Percentiles rank a stretch among this genome's conserved stretches.
These are phyloP conservation scores for Blastobotrys chiropterorum DNA, from an alignment of 805 yeast genomes.

Conservation along the genomic window DNA sequence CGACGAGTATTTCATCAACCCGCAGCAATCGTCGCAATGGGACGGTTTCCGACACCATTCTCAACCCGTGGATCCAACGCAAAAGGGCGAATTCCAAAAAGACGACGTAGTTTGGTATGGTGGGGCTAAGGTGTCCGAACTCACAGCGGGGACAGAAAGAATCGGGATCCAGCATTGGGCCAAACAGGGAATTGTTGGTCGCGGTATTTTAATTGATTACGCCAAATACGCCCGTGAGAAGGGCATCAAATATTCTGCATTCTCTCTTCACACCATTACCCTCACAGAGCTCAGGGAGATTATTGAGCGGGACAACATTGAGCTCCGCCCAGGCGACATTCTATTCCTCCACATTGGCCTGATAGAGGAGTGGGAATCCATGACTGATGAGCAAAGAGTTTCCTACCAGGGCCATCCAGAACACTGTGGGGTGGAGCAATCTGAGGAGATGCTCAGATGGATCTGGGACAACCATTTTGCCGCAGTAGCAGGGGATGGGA, in stretches of 20 bases:
- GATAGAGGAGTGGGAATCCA: slow-evolving; percentile 23
- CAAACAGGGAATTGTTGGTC: slow-evolving; percentile 29
- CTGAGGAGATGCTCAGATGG: slow-evolving; percentile 25
- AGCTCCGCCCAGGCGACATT: slow-evolving; percentile 29
- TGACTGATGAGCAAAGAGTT: slow-evolving; percentile 11
- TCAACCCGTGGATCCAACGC: slow-evolving; percentile 18
- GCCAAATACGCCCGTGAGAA: slow-evolving; percentile 26
- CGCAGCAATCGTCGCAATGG: slow-evolving; percentile 32
- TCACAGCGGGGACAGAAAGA: slow-evolving; percentile 14
- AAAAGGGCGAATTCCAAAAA: background rate
- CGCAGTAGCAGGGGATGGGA: slow-evolving; percentile 29
- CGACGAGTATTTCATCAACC: slow-evolving; percentile 27
- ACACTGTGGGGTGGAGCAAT: slow-evolving; percentile 25
- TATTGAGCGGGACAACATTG: slow-evolving; percentile 22
- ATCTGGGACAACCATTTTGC: slow-evolving; percentile 28
- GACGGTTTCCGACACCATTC: slow-evolving; percentile 31
- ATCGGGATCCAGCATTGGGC: slow-evolving; percentile 25
- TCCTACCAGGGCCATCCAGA: slow-evolving; percentile 8
- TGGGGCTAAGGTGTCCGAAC: slow-evolving; percentile 20
- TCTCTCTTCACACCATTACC: slow-evolving; percentile 23
- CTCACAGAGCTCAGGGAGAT: slow-evolving; percentile 21
- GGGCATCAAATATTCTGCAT: slow-evolving; percentile 26
- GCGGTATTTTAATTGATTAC: slow-evolving; percentile 32
- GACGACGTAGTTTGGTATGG: slow-evolving; percentile 19
- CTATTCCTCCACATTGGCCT: slow-evolving; percentile 30